Percentiles rank a stretch among this genome's conserved stretches.
Evolutionary conservation across 148 eudicot genomes (phyloP).

Genomic region (Rhododendron vialii): DNA sequence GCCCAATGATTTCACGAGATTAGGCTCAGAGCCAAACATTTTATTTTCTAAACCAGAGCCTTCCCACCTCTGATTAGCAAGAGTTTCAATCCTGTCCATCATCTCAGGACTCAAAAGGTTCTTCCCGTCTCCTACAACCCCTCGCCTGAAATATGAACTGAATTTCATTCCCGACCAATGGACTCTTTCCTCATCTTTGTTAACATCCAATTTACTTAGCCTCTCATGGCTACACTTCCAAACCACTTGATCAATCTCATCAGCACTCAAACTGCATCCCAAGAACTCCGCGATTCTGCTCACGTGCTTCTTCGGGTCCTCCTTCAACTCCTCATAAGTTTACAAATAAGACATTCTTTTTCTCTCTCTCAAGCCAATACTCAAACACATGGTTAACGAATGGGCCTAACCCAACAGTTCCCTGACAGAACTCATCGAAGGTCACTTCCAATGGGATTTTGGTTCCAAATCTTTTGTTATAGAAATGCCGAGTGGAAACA

Average conservation of each 20-base stretch:
- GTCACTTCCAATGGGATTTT: background rate
- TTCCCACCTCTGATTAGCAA: slow-evolving; percentile 11
- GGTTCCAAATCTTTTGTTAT: background rate
- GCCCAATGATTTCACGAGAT: background rate
- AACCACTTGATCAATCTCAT: slow-evolving; percentile 12
- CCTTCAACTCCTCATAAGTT: slow-evolving; percentile 18
- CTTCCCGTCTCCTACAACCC: slow-evolving; percentile 14
- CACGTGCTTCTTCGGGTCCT: background rate
- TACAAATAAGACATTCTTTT: background rate
- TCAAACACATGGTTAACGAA: slow-evolving; percentile 10
- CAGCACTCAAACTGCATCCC: background rate
- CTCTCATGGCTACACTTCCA: slow-evolving; percentile 10
- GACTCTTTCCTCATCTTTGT: background rate
- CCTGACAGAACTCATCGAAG: slow-evolving; percentile 9
- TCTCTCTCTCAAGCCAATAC: slow-evolving; percentile 8
- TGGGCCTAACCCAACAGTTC: background rate
- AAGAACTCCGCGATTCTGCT: slow-evolving; percentile 13
- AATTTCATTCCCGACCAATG: background rate
- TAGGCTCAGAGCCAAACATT: background rate
- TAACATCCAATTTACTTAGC: slow-evolving; percentile 15
- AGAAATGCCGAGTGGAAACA: slow-evolving; percentile 9
- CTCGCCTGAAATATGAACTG: slow-evolving; percentile 13
- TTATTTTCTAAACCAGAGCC: slow-evolving; percentile 10
- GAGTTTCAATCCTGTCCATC: slow-evolving; percentile 1
- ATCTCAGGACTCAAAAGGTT: slow-evolving; percentile 13